Evolutionary conservation across 345 rosid genomes (phyloP).

Genomic region (Gossypium australe): DNA sequence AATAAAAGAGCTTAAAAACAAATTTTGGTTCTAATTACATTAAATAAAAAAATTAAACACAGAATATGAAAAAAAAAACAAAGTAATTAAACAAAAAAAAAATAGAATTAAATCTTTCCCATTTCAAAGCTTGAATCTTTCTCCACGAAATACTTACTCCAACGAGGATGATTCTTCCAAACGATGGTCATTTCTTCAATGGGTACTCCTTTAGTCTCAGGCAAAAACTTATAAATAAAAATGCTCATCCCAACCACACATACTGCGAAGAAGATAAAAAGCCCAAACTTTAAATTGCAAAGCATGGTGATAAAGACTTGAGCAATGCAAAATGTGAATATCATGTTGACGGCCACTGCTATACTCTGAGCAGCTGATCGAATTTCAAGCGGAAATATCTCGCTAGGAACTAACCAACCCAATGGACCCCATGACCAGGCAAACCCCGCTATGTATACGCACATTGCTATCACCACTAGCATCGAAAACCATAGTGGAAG

Average conservation of each 20-base stretch:
- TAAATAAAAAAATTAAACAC: too few species aligned
- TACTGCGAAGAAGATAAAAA: slow-evolving; percentile 15
- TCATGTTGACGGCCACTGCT: slow-evolving; percentile 74
- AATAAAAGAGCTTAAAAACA: too few species aligned
- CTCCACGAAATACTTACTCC: neutral
- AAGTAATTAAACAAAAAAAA: too few species aligned
- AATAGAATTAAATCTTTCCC: too few species aligned
- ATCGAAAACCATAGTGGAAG: slow-evolving; percentile 74
- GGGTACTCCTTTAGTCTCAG: slow-evolving; percentile 61
- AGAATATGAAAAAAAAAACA: too few species aligned
- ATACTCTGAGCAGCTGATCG: slow-evolving; percentile 82
- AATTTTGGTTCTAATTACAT: too few species aligned
- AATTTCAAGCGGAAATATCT: slow-evolving; percentile 80
- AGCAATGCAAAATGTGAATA: slow-evolving; percentile 64
- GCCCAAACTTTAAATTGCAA: slow-evolving; percentile 71
- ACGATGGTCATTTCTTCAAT: slow-evolving; percentile 61
- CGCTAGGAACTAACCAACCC: slow-evolving; percentile 83
- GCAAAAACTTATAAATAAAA: slow-evolving; percentile 42
- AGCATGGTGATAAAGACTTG: slow-evolving; percentile 68
- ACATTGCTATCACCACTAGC: slow-evolving; percentile 72
- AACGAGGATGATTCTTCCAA: slow-evolving; percentile 28
- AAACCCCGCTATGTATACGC: slow-evolving; percentile 67
- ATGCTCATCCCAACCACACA: slow-evolving; percentile 49
- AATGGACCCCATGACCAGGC: slow-evolving; percentile 97
- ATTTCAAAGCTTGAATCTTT: too few species aligned